A percentile compares a stretch with the other conserved stretches of the same genome.
Conservation (phyloP, 768 basidiomycete species). For the Lactarius hengduanensis region DNA sequence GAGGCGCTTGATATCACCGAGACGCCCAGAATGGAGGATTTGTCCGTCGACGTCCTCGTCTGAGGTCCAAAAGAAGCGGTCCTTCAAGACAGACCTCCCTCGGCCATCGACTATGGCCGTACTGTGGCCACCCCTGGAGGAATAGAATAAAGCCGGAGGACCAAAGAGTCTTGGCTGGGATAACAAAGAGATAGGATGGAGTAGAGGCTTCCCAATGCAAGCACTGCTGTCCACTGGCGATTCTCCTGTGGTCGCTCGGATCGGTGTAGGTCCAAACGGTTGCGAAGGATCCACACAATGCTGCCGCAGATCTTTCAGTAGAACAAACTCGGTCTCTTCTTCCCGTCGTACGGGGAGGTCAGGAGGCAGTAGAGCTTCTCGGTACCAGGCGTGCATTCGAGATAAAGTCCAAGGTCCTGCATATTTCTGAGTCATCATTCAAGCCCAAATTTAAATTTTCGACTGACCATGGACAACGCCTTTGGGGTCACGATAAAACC, state of each 20-base stretch:
- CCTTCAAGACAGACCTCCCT: conserved; percentile 79
- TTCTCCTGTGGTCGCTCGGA: conserved; percentile 33
- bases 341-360: conserved; percentile 81
- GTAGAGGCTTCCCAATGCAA: conserved; percentile 53
- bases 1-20: conserved; percentile 81
- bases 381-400: conserved; percentile 88
- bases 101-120: conserved; percentile 86
- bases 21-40: conserved; percentile 40
- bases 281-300: conserved; percentile 81
- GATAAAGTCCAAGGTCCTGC: conserved; percentile 85
- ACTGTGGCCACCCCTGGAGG: conserved; percentile 86
- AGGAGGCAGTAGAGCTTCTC: conserved; percentile 76
- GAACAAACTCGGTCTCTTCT: conserved; percentile 63
- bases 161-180: conserved; percentile 81
- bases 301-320: conserved; percentile 70
- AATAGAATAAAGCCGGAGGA: conserved; percentile 83
- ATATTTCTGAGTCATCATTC: neutral
- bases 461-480: conserved; percentile 70
- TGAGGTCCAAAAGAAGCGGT: conserved; percentile 73
- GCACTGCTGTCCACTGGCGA: conserved; percentile 31
- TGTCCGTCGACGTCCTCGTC: conserved; percentile 54
- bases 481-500: conserved; percentile 86
- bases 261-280: conserved; percentile 58
- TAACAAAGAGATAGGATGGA: conserved; percentile 73
- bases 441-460: neutral